These are phyloP conservation scores for Primulina tabacum DNA, from an alignment of 257 asterid genomes.

Conservation along the genomic window DNA sequence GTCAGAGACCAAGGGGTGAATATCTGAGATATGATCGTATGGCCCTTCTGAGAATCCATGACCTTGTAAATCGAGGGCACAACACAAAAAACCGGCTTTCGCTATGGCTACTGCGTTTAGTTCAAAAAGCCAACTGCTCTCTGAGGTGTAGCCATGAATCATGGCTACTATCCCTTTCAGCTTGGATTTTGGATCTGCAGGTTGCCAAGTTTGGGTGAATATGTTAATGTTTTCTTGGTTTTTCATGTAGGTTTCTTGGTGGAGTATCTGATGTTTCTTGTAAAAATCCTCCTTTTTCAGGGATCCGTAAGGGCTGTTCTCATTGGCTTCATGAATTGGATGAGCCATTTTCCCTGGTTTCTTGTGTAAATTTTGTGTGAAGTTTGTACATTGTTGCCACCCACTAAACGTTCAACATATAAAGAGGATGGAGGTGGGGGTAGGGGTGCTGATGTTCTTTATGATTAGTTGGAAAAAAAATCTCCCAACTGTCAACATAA, in stretches of 20 bases:
- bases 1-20: constrained; percentile 48
- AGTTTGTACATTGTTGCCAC: neutral
- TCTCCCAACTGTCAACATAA: neutral
- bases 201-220: constrained; percentile 79
- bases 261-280: constrained; percentile 57
- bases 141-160: constrained; percentile 81
- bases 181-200: constrained; percentile 15
- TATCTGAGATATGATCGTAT: constrained; percentile 48
- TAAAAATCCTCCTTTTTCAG: constrained; percentile 52
- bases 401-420: neutral
- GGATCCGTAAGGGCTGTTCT: constrained; percentile 75
- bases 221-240: constrained; percentile 51
- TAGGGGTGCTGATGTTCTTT: neutral
- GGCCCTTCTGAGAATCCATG: constrained; percentile 75
- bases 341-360: constrained; percentile 38
- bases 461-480: constrained; percentile 1
- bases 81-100: constrained; percentile 61
- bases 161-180: constrained; percentile 58
- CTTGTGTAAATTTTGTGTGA: neutral
- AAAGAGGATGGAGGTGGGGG: neutral
- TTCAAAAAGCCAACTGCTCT: constrained; percentile 79
- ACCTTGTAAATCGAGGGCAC: constrained; percentile 72
- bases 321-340: constrained; percentile 74
- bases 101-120: constrained; percentile 75
- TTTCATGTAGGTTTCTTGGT: constrained; percentile 51